A percentile compares a stretch with the other conserved stretches of the same genome.
These are phyloP conservation scores for Chrysochromulina parva DNA, from an alignment of 78 protist species.

Conservation along the genomic window DNA sequence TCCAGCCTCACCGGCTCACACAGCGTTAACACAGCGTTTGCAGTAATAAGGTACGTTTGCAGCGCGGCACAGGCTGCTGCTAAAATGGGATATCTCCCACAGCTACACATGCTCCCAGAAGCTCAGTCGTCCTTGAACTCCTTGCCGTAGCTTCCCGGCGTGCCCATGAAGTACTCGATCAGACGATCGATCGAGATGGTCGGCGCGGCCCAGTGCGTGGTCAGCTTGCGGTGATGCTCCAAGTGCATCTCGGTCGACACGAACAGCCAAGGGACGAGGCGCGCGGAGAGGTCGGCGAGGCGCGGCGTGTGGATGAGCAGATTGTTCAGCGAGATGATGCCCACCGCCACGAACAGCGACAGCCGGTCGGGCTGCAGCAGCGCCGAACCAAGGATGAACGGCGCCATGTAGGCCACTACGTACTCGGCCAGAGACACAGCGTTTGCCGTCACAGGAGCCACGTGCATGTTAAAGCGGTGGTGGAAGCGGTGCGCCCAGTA, in stretches of 20 bases:
- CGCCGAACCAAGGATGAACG: not conserved
- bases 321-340: not conserved
- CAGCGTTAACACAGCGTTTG: too few relatives aligned
- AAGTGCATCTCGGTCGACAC: not conserved
- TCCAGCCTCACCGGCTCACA: too few relatives aligned
- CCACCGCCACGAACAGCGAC: not conserved
- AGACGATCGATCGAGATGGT: not conserved
- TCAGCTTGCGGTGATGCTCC: not conserved
- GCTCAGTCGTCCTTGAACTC: too few relatives aligned
- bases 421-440: not conserved
- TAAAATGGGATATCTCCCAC: too few relatives aligned
- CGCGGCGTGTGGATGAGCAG: not conserved
- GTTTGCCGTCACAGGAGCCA: not conserved
- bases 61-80: too few relatives aligned
- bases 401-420: not conserved
- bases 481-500: slow-evolving; percentile 1
- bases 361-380: not conserved
- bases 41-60: too few relatives aligned
- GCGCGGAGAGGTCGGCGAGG: not conserved
- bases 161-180: not conserved
- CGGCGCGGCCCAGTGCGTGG: not conserved
- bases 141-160: too few relatives aligned
- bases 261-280: not conserved
- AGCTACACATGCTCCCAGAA: too few relatives aligned
- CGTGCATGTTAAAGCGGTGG: not conserved